These are phyloP conservation scores for Suillus decipiens DNA, from an alignment of 768 basidiomycete species.

Conservation along the genomic window DNA sequence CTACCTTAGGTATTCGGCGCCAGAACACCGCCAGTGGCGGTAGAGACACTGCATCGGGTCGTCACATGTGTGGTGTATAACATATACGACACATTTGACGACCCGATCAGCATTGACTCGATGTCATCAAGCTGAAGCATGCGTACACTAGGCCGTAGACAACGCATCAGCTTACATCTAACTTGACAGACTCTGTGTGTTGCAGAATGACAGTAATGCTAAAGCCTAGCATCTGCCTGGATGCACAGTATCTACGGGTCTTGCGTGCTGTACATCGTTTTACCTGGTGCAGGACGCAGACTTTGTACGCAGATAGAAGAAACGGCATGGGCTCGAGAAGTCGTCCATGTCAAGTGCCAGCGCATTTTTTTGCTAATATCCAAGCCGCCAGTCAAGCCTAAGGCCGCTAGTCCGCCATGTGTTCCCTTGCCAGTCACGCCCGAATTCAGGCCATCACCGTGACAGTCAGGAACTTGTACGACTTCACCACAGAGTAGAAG, in stretches of 20 bases:
- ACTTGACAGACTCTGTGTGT: slow-evolving; percentile 15
- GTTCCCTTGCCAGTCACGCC: background rate
- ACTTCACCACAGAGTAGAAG: background rate
- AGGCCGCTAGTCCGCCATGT: background rate
- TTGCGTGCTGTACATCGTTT: background rate
- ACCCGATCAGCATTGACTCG: slow-evolving; percentile 15
- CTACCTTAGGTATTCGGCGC: too few species aligned
- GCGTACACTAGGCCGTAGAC: slow-evolving; percentile 9
- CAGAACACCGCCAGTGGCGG: too few species aligned
- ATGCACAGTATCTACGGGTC: slow-evolving; percentile 10
- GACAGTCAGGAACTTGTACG: background rate
- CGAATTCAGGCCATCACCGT: background rate
- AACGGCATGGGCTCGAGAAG: too few species aligned
- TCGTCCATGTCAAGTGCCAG: too few species aligned
- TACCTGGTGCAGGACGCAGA: too few species aligned
- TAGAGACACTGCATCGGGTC: too few species aligned
- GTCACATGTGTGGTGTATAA: too few species aligned
- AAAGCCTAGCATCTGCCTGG: slow-evolving; percentile 21
- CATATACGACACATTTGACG: slow-evolving; percentile 8
- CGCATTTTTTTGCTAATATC: too few species aligned
- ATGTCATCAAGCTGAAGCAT: slow-evolving; percentile 11
- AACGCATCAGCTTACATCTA: slow-evolving; percentile 14
- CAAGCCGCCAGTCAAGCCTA: background rate
- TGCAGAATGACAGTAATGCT: slow-evolving; percentile 18
- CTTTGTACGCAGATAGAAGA: too few species aligned